phyloP scores from a whole-genome alignment of 495 filamentous ascomycete genomes.

The Trypethelium eluteriae region DNA sequence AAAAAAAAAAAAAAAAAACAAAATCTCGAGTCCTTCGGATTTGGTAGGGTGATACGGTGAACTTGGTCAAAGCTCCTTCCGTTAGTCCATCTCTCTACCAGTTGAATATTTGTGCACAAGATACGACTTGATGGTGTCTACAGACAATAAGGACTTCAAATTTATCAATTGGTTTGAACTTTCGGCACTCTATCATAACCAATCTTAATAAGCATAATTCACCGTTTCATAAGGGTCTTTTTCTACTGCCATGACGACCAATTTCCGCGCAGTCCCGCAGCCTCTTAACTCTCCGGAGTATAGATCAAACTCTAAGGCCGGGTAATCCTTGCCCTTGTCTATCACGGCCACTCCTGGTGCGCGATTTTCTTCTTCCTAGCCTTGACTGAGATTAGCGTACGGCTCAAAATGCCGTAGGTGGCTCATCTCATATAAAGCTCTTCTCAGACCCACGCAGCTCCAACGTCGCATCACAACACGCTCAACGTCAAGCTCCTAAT shows the following conservation, averaged over 20 bases:
- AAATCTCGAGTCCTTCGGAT: too few species aligned
- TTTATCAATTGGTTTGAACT: too few species aligned
- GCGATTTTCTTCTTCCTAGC: background rate
- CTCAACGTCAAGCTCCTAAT: background rate
- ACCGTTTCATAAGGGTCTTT: background rate
- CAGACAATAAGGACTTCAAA: too few species aligned
- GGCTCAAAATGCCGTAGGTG: constrained; percentile 10
- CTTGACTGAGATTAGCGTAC: background rate
- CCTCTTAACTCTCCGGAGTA: background rate
- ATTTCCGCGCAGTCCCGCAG: constrained; percentile 3
- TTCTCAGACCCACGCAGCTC: background rate
- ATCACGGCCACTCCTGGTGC: background rate
- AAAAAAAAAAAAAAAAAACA: background rate
- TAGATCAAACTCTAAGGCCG: background rate
- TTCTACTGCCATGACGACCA: background rate
- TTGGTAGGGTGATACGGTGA: background rate
- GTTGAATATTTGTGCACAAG: too few species aligned
- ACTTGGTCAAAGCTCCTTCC: background rate
- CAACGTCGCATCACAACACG: constrained; percentile 3
- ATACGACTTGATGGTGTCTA: too few species aligned
- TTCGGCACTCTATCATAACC: background rate
- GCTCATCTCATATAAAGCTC: constrained; percentile 12
- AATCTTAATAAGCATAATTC: background rate
- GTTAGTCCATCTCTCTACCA: too few species aligned
- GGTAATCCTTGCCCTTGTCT: background rate